Percentiles rank a stretch among this genome's conserved stretches.
phyloP scores from a whole-genome alignment of 163 green algal genomes.

The Prototheca wickerhamii region DNA sequence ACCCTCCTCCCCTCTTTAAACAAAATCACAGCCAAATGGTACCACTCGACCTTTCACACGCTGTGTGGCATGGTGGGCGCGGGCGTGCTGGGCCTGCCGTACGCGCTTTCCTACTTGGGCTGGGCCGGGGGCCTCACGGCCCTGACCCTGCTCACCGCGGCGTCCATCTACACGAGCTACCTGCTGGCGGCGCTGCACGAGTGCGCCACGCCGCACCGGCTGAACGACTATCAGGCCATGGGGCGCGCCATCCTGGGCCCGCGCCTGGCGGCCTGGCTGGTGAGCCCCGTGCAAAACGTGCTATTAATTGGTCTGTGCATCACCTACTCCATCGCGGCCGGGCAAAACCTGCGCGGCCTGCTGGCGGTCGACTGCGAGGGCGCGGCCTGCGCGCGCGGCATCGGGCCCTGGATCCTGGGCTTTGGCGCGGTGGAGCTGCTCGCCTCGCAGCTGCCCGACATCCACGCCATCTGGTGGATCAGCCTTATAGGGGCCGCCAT shows the following conservation, averaged over 20 bases:
- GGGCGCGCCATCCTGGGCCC: conserved; percentile 27
- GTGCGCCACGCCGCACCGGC: conserved; percentile 9
- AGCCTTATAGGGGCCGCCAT: conserved; percentile 40
- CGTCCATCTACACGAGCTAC: conserved; percentile 34
- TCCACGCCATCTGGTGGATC: conserved; percentile 48
- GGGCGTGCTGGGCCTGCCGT: conserved; percentile 33
- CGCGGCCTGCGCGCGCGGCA: conserved; percentile 25
- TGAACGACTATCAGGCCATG: conserved; percentile 41
- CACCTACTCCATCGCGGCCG: conserved; percentile 45
- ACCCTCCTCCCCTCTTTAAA: background rate
- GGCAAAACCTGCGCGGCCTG: conserved; percentile 41
- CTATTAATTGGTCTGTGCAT: conserved; percentile 43
- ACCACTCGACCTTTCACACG: conserved; percentile 40
- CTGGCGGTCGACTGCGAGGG: conserved; percentile 15
- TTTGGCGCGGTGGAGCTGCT: conserved; percentile 38
- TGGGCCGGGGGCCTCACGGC: conserved; percentile 22
- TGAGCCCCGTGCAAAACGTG: conserved; percentile 31
- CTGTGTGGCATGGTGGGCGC: conserved; percentile 40
- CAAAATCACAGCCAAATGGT: conserved; percentile 28
- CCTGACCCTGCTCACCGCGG: conserved; percentile 17
- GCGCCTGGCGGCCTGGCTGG: conserved; percentile 11
- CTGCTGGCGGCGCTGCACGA: conserved; percentile 41
- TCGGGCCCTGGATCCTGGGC: conserved; percentile 29
- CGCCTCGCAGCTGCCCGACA: conserved; percentile 38
- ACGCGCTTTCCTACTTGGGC: conserved; percentile 32